These are phyloP conservation scores for Cyberlindnera euphorbiiphila DNA, from an alignment of 805 yeast genomes.

Conservation along the genomic window DNA sequence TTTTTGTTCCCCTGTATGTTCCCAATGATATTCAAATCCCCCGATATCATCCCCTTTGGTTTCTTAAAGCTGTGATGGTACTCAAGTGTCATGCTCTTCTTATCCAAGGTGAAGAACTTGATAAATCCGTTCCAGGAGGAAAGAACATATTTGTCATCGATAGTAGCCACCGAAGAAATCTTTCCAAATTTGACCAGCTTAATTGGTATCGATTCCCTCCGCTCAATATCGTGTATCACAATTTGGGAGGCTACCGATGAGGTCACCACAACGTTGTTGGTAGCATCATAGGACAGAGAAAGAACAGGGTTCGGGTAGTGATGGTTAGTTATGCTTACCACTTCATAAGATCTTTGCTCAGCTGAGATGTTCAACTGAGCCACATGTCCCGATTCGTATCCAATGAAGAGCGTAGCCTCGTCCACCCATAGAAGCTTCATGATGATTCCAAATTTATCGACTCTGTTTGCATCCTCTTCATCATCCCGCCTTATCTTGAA, in stretches of 20 bases:
- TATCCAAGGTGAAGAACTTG: slow-evolving; percentile 30
- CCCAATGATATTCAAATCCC: slow-evolving; percentile 27
- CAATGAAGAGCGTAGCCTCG: slow-evolving; percentile 39
- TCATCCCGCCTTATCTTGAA: slow-evolving; percentile 13
- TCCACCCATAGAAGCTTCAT: slow-evolving; percentile 50
- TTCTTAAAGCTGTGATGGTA: slow-evolving; percentile 23
- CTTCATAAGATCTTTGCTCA: slow-evolving; percentile 2
- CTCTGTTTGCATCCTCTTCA: slow-evolving; percentile 15
- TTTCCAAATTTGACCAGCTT: slow-evolving; percentile 34
- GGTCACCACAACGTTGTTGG: slow-evolving; percentile 31
- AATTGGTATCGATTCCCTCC: slow-evolving; percentile 1
- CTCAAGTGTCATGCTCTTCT: slow-evolving; percentile 14
- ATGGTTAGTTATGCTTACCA: slow-evolving; percentile 19
- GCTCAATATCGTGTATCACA: slow-evolving; percentile 26
- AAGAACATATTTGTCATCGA: slow-evolving; percentile 28
- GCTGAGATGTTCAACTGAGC: slow-evolving; percentile 28
- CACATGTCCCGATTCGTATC: slow-evolving; percentile 74
- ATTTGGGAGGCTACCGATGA: slow-evolving; percentile 48
- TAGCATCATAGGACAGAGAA: slow-evolving; percentile 34
- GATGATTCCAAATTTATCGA: slow-evolving; percentile 55
- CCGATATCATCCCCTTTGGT: slow-evolving; percentile 25
- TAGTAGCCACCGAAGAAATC: slow-evolving; percentile 27
- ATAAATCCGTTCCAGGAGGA: slow-evolving; percentile 52
- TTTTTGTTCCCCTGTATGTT: slow-evolving; percentile 24
- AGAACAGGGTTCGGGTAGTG: slow-evolving; percentile 57